These are phyloP conservation scores for Strobilomyces dryophilus DNA, from an alignment of 768 basidiomycete genomes.

Conservation along the genomic window DNA sequence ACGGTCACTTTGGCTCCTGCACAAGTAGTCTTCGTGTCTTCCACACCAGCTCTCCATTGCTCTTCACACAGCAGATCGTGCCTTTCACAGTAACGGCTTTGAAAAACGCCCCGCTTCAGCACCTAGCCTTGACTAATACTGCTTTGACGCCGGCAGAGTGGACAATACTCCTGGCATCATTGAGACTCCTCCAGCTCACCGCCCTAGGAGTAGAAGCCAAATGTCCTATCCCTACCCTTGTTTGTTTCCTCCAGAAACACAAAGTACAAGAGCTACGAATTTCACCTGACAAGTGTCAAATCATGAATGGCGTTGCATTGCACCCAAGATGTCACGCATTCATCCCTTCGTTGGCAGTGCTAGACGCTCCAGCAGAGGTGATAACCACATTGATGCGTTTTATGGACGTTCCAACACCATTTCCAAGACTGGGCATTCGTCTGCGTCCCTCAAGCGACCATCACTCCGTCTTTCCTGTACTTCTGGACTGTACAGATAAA, in stretches of 20 bases:
- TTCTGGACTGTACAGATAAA: not conserved
- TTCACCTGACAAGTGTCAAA: not conserved
- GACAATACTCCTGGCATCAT: not conserved
- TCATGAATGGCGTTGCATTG: not conserved
- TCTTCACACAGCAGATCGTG: no score
- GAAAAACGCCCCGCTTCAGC: not conserved
- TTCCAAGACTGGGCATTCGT: not conserved
- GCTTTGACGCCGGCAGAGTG: no score
- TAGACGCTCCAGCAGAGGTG: not conserved
- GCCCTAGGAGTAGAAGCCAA: not conserved
- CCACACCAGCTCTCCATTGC: no score
- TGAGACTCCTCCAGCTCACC: not conserved
- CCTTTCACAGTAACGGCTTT: not conserved
- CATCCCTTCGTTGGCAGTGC: not conserved
- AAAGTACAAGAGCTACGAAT: not conserved
- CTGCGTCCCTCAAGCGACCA: not conserved
- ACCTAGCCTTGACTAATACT: not conserved
- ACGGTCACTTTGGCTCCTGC: not conserved
- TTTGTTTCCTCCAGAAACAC: not conserved
- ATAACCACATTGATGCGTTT: not conserved
- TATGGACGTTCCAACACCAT: not conserved
- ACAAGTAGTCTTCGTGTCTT: not conserved
- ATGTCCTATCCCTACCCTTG: not conserved
- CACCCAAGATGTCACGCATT: not conserved
- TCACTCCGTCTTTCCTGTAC: not conserved